phyloP scores from a whole-genome alignment of 2,329 filamentous ascomycete species.

The Stagonosporopsis tanaceti region DNA sequence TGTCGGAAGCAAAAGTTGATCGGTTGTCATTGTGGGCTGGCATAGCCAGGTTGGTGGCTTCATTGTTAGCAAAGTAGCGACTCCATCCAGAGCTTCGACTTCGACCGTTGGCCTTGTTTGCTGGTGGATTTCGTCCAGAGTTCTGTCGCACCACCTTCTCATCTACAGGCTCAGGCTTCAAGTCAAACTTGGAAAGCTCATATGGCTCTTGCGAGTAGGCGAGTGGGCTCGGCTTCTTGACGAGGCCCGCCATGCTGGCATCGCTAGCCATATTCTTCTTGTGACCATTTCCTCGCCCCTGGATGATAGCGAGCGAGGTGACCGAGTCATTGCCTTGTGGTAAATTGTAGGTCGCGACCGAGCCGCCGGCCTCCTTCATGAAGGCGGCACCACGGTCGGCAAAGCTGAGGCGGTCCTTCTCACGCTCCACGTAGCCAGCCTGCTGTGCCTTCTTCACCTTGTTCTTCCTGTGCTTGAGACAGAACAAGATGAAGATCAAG shows the following conservation, averaged over 20 bases:
- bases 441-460: slow-evolving; percentile 68
- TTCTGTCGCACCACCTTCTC: slow-evolving; percentile 49
- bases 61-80: slow-evolving; percentile 78
- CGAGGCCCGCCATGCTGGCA: slow-evolving; percentile 66
- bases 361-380: slow-evolving; percentile 60
- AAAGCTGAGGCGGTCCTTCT: slow-evolving; percentile 58
- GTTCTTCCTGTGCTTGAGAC: slow-evolving; percentile 68
- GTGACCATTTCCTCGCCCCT: slow-evolving; percentile 62
- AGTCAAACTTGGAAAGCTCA: slow-evolving; percentile 56
- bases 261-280: slow-evolving; percentile 64
- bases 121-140: slow-evolving; percentile 37
- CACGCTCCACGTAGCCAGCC: slow-evolving; percentile 55
- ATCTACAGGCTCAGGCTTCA: slow-evolving; percentile 44
- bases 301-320: slow-evolving; percentile 58
- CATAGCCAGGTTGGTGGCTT: slow-evolving; percentile 62
- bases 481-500: slow-evolving; percentile 74
- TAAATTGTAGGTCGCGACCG: slow-evolving; percentile 45
- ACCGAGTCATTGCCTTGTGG: slow-evolving; percentile 47
- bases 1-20: slow-evolving; percentile 49
- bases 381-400: slow-evolving; percentile 60
- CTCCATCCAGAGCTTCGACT: slow-evolving; percentile 76
- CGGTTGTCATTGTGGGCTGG: slow-evolving; percentile 68
- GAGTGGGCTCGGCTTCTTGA: slow-evolving; percentile 60
- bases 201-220: slow-evolving; percentile 52
- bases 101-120: slow-evolving; percentile 32